Evolutionary conservation across 345 rosid species (phyloP).

Genomic region (Eucalyptus polybractea): DNA sequence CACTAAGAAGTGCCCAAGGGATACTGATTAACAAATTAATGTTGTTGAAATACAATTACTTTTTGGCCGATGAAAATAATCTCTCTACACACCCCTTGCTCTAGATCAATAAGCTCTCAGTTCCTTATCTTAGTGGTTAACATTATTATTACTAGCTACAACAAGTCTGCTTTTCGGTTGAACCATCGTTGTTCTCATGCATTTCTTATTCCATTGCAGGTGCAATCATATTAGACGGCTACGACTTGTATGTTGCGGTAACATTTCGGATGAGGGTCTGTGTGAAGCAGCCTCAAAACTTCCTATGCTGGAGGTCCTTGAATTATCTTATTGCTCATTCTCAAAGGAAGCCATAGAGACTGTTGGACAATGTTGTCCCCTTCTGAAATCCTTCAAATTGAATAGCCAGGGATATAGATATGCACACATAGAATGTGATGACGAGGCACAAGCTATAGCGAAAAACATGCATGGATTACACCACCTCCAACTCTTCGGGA

Average conservation of each 20-base stretch:
- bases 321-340: slow-evolving; percentile 20
- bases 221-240: slow-evolving; percentile 32
- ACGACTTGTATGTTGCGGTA: slow-evolving; percentile 12
- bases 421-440: slow-evolving; percentile 15
- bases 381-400: slow-evolving; percentile 22
- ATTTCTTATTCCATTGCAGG: slow-evolving; percentile 9
- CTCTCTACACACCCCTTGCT: not conserved
- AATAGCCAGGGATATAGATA: slow-evolving; percentile 3
- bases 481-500: slow-evolving; percentile 49
- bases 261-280: slow-evolving; percentile 27
- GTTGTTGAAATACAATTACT: not conserved
- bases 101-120: not conserved
- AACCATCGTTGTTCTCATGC: not conserved
- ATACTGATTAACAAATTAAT: not conserved
- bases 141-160: not conserved
- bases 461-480: slow-evolving; percentile 35
- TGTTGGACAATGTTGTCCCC: slow-evolving; percentile 29
- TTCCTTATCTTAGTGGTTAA: not conserved
- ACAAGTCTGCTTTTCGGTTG: not conserved
- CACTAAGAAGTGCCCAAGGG: no score
- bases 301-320: slow-evolving; percentile 51
- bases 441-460: slow-evolving; percentile 51
- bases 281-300: slow-evolving; percentile 20
- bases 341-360: slow-evolving; percentile 4
- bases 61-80: not conserved